Conservation (phyloP, 2,329 filamentous ascomycete species). For the Fusarium penzigii region DNA sequence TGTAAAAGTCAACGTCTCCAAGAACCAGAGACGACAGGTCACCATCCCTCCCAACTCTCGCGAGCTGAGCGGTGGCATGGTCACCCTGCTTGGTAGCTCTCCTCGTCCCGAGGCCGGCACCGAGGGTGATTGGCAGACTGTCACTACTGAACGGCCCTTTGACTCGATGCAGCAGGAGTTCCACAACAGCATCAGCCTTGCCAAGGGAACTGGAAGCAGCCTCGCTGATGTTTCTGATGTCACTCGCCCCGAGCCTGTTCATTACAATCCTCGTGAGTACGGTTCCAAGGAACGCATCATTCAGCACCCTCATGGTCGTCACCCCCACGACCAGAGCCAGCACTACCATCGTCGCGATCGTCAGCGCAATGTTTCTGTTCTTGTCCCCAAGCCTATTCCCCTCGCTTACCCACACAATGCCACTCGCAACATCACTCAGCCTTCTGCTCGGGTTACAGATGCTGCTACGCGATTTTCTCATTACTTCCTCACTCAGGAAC, state of each 20-base stretch:
- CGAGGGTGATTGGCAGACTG: constrained; percentile 39
- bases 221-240: constrained; percentile 47
- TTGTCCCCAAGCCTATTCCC: constrained; percentile 18
- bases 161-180: constrained; percentile 20
- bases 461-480: constrained; percentile 29
- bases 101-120: constrained; percentile 15
- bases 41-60: constrained; percentile 6
- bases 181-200: constrained; percentile 25
- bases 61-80: constrained; percentile 17
- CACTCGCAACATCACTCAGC: constrained; percentile 19
- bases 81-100: constrained; percentile 14
- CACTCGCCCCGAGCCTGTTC: constrained; percentile 10
- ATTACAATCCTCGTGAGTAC: constrained; percentile 18
- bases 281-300: constrained; percentile 30
- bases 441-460: constrained; percentile 23
- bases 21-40: constrained; percentile 6
- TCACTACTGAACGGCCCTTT: constrained; percentile 33
- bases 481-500: constrained; percentile 24
- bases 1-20: constrained; percentile 37
- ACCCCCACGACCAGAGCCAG: neutral
- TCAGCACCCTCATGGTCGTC: constrained; percentile 22
- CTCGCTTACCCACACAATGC: constrained; percentile 24
- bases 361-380: constrained; percentile 18
- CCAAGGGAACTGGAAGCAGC: constrained; percentile 42
- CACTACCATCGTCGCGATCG: constrained; percentile 23